Conservation (phyloP, 192 early-diverging fungal genomes). For the Obelidium mucronatum region DNA sequence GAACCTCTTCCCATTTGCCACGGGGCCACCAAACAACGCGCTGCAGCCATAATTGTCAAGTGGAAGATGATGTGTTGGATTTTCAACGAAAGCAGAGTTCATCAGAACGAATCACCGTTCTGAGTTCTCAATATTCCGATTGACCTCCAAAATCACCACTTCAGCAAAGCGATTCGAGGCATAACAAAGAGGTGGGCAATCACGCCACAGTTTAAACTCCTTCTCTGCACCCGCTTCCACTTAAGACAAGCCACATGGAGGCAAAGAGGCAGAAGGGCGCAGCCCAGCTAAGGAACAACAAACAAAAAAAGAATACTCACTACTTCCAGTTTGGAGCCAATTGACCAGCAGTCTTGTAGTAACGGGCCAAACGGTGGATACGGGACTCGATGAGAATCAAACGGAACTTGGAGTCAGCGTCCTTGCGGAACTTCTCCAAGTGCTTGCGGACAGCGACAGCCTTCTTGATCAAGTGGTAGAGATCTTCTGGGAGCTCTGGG, state of each 20-base stretch:
- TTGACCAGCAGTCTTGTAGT: constrained; percentile 98
- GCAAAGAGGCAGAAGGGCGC: too few relatives aligned
- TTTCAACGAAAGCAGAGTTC: too few relatives aligned
- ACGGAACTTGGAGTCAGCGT: constrained; percentile 98
- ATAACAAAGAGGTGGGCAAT: too few relatives aligned
- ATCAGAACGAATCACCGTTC: too few relatives aligned
- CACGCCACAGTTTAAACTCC: too few relatives aligned
- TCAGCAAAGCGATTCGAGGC: too few relatives aligned
- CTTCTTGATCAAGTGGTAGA: constrained; percentile 99
- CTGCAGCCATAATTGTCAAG: neutral
- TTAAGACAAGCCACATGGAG: too few relatives aligned
- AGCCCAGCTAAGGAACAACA: constrained; percentile 38
- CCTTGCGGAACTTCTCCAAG: constrained; percentile 99
- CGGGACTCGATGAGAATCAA: constrained; percentile 97
- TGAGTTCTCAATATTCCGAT: too few relatives aligned
- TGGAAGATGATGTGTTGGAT: too few relatives aligned
- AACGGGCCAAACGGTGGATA: constrained; percentile 97
- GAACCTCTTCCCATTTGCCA: too few relatives aligned
- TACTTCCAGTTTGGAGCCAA: constrained; percentile 99
- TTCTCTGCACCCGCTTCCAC: too few relatives aligned
- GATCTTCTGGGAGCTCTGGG: constrained; percentile 97
- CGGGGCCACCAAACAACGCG: neutral
- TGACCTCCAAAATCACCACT: too few relatives aligned
- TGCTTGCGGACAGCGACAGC: constrained; percentile 99
- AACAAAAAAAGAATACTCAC: constrained; percentile 64